These are phyloP conservation scores for Clitopilus hobsonii DNA, from an alignment of 768 basidiomycete genomes.

Conservation along the genomic window DNA sequence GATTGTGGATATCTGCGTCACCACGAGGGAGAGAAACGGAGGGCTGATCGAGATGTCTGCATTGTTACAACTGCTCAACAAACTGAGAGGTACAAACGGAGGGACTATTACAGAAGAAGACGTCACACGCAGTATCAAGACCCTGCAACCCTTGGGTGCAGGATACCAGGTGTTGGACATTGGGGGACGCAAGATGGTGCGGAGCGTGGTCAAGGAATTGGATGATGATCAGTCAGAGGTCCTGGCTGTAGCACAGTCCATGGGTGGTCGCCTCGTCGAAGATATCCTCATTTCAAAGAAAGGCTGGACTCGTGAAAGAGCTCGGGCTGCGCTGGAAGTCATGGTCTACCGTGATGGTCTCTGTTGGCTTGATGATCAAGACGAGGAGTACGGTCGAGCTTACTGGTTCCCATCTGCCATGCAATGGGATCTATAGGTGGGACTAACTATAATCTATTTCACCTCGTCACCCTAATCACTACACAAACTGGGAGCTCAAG, in stretches of 20 bases:
- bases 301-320: slow-evolving; percentile 79
- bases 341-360: slow-evolving; percentile 89
- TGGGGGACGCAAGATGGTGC: slow-evolving; percentile 74
- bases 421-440: slow-evolving; percentile 65
- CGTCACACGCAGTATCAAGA: slow-evolving; percentile 77
- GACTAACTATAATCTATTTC: slow-evolving; percentile 3
- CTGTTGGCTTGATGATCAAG: slow-evolving; percentile 95
- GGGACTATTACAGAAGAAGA: slow-evolving; percentile 84
- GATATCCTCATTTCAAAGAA: slow-evolving; percentile 52
- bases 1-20: slow-evolving; percentile 88
- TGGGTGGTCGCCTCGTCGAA: slow-evolving; percentile 68
- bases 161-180: slow-evolving; percentile 85
- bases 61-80: slow-evolving; percentile 72
- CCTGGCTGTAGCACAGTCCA: slow-evolving; percentile 64
- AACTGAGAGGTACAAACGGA: slow-evolving; percentile 64
- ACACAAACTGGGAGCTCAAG: background rate
- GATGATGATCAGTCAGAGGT: slow-evolving; percentile 87
- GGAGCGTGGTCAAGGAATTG: slow-evolving; percentile 85
- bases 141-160: slow-evolving; percentile 83
- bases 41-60: slow-evolving; percentile 90
- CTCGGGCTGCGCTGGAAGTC: slow-evolving; percentile 76
- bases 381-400: slow-evolving; percentile 53
- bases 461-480: too few relatives aligned
- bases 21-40: slow-evolving; percentile 84
- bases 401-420: slow-evolving; percentile 92